Conservation (phyloP, 768 basidiomycete genomes). For the Leccinum sublutescens region DNA sequence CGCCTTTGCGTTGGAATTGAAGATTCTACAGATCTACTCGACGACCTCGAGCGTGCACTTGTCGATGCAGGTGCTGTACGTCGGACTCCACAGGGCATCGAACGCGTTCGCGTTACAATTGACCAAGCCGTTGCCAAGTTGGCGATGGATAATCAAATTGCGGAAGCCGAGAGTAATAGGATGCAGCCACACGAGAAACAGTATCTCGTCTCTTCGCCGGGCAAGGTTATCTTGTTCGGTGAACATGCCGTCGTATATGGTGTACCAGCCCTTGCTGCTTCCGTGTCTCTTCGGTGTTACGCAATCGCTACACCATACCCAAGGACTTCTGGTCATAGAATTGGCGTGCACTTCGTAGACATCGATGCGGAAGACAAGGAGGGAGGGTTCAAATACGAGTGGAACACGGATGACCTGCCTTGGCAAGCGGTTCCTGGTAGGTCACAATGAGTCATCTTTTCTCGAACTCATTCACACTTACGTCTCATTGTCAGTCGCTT, state of each 20-base stretch:
- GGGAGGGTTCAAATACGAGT: conserved; percentile 67
- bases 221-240: conserved; percentile 97
- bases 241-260: conserved; percentile 99
- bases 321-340: conserved; percentile 50
- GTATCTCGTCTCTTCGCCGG: conserved; percentile 93
- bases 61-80: conserved; percentile 88
- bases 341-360: conserved; percentile 68
- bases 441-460: background rate
- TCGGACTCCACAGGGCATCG: conserved; percentile 41
- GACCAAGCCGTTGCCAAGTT: conserved; percentile 70
- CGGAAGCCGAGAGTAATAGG: conserved; percentile 5
- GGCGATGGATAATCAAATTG: conserved; percentile 34
- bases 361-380: conserved; percentile 41
- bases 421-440: conserved; percentile 66
- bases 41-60: conserved; percentile 92
- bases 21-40: conserved; percentile 87
- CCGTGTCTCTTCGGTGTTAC: conserved; percentile 95
- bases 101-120: conserved; percentile 48
- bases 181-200: conserved; percentile 41
- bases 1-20: conserved; percentile 98
- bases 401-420: conserved; percentile 74
- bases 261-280: conserved; percentile 94
- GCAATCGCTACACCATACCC: conserved; percentile 73
- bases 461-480: background rate
- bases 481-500: conserved; percentile 7